Percentiles rank a stretch among this genome's conserved stretches.
Evolutionary conservation across 2,329 filamentous ascomycete species (phyloP).

Genomic region (Macrophomina tecta): DNA sequence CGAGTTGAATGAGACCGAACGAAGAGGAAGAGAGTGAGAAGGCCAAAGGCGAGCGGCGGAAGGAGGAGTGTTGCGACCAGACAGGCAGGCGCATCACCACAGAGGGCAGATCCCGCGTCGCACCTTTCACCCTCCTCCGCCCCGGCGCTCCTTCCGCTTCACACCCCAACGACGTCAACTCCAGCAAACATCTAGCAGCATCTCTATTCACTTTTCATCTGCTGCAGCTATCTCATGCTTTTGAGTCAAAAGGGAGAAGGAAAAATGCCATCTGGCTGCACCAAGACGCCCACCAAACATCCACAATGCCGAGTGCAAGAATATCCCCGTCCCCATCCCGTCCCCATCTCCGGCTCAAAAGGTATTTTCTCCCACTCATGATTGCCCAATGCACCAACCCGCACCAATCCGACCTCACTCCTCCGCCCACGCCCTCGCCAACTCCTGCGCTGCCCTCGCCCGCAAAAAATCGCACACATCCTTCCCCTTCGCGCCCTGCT

Average conservation of each 20-base stretch:
- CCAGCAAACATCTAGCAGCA: neutral
- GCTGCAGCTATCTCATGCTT: neutral
- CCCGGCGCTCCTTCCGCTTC: neutral
- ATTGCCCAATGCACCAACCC: no score
- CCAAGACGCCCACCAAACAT: neutral
- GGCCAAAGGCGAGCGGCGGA: neutral
- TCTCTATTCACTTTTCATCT: neutral
- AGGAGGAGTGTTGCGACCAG: neutral
- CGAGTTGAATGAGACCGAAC: no score
- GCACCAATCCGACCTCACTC: constrained; percentile 44
- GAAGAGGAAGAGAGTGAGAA: neutral
- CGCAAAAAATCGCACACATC: constrained; percentile 77
- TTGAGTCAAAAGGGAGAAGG: neutral
- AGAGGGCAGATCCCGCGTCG: neutral
- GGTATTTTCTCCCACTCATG: neutral
- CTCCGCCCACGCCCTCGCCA: constrained; percentile 72
- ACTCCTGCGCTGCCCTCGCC: constrained; percentile 74
- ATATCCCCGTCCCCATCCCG: neutral
- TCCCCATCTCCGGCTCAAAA: neutral
- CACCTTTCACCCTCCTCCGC: no score
- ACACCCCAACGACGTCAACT: neutral
- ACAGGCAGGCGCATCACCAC: neutral
- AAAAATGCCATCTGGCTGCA: neutral
- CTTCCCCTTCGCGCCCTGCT: constrained; percentile 63
- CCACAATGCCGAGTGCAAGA: neutral